Conservation (phyloP, 148 eudicot genomes). For the Nyssa sinensis region DNA sequence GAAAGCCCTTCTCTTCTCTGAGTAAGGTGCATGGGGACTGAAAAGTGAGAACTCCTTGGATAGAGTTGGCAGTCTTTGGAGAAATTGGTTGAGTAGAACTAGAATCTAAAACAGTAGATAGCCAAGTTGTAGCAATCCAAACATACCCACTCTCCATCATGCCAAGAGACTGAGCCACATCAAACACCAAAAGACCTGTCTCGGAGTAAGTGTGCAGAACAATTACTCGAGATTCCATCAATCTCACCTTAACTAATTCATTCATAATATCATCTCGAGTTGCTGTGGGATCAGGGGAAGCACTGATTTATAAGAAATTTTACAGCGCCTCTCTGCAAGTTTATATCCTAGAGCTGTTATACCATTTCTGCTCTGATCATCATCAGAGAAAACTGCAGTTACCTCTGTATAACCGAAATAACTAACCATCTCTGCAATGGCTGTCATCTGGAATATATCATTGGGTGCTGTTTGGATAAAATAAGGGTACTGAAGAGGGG, state of each 20-base stretch:
- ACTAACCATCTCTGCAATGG: conserved; percentile 44
- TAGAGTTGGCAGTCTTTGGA: conserved; percentile 6
- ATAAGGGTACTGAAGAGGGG: conserved; percentile 53
- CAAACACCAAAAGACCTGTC: conserved; percentile 50
- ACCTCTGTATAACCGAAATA: conserved; percentile 45
- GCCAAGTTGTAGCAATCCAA: conserved; percentile 85
- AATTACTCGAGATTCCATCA: conserved; percentile 49
- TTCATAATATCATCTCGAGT: conserved; percentile 14
- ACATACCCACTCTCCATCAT: conserved; percentile 73
- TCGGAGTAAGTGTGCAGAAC: conserved; percentile 32
- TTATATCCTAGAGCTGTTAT: conserved; percentile 34
- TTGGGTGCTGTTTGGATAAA: conserved; percentile 54
- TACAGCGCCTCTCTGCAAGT: conserved; percentile 46
- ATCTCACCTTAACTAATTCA: conserved; percentile 30
- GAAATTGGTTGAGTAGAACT: conserved; percentile 8
- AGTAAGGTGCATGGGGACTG: conserved; percentile 57
- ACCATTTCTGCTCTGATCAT: conserved; percentile 40
- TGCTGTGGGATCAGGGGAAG: conserved; percentile 32
- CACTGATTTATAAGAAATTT: conserved; percentile 40
- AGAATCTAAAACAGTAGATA: conserved; percentile 58
- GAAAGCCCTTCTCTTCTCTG: conserved; percentile 36
- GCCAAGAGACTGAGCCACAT: conserved; percentile 52
- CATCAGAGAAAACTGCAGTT: conserved; percentile 38
- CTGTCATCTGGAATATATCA: conserved; percentile 42
- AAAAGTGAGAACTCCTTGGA: conserved; percentile 60